These are phyloP conservation scores for Cucumis sativus DNA, from an alignment of 306 rosid genomes.

Conservation along the genomic window Cucumber_9930_V3 NC_026657.2:39566501-39567000, in stretches of 20 bases:
- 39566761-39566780: not conserved
- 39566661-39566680: not conserved
- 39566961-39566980: not conserved
- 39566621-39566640: not conserved
- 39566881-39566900: not conserved
- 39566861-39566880: not conserved
- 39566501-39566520: not conserved
- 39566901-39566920: not conserved
- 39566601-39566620: not conserved
- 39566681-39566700: not conserved
- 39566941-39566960: slow-evolving; percentile 3
- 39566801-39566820: not conserved
- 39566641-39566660: not conserved
- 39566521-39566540: slow-evolving; percentile 3
- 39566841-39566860: not conserved
- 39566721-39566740: not conserved
- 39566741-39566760: slow-evolving; percentile 10
- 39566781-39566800: not conserved
- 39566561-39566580: slow-evolving; percentile 5
- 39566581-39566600: not conserved
- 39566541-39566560: slow-evolving; percentile 1
- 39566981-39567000: not conserved
- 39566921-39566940: not conserved
- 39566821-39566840: not conserved
- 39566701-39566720: not conserved